These are phyloP conservation scores for Cutaneotrichosporon sp. DNA, from an alignment of 1,284 basidiomycete genomes.

Conservation along the genomic window DNA sequence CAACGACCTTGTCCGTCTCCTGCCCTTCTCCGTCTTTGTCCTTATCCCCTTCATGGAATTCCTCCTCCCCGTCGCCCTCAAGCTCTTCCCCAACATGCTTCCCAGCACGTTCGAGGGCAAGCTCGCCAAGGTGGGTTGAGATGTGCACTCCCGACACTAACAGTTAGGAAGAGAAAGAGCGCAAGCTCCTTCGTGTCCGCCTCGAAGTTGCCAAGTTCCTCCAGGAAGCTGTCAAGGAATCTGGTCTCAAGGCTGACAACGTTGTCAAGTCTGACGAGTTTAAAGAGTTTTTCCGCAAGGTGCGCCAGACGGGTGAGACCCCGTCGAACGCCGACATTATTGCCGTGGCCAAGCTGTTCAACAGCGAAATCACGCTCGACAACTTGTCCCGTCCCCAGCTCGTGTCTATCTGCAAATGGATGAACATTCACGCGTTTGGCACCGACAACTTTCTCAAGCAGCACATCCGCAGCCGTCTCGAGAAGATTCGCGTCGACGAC, in stretches of 20 bases:
- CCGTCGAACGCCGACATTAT: constrained; percentile 84
- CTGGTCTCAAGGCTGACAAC: constrained; percentile 78
- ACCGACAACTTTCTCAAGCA: constrained; percentile 98
- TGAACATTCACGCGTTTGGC: constrained; percentile 97
- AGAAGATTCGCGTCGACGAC: constrained; percentile 85
- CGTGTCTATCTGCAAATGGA: constrained; percentile 93
- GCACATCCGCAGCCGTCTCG: constrained; percentile 78
- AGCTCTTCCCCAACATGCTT: constrained; percentile 98
- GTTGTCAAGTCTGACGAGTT: constrained; percentile 92
- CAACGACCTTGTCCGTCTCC: constrained; percentile 80
- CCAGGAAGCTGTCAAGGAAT: constrained; percentile 89
- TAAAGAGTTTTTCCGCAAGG: constrained; percentile 99
- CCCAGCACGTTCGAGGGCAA: constrained; percentile 98
- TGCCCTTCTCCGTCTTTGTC: constrained; percentile 92
- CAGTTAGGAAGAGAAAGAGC: constrained; percentile 85
- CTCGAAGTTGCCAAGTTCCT: constrained; percentile 99
- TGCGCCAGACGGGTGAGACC: constrained; percentile 89
- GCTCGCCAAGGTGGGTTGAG: constrained; percentile 75
- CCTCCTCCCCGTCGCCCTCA: constrained; percentile 91
- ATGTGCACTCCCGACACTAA: background rate
- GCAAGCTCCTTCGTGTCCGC: constrained; percentile 88
- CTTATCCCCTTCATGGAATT: constrained; percentile 98
- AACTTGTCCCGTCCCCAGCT: constrained; percentile 96
- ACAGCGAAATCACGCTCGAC: constrained; percentile 95
- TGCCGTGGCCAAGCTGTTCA: constrained; percentile 92